A percentile compares a stretch with the other conserved stretches of the same genome.
Evolutionary conservation across 2,329 filamentous ascomycete species (phyloP).

Genomic region (Geosmithia morbida): DNA sequence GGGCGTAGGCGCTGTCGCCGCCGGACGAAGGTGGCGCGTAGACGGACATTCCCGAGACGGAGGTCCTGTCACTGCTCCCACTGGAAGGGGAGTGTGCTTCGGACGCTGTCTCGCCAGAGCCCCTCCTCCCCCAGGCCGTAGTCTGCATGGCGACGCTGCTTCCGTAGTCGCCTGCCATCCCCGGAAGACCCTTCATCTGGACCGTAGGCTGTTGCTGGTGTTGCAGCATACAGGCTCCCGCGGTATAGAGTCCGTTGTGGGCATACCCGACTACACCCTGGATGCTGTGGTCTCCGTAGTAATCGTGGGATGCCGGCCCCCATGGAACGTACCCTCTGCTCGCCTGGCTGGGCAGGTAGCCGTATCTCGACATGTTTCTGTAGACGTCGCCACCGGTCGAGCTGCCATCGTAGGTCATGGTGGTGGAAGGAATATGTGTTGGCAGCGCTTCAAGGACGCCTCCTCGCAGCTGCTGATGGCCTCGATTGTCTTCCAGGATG

Average conservation of each 20-base stretch:
- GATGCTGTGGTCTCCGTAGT: no score
- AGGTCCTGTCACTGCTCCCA: neutral
- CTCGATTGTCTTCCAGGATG: slow-evolving; percentile 16
- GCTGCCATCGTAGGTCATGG: neutral
- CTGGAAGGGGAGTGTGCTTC: neutral
- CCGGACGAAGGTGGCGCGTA: neutral
- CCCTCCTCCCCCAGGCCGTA: neutral
- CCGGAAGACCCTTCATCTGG: no score
- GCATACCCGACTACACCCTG: no score
- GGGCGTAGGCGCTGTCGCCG: neutral
- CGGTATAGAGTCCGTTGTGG: no score
- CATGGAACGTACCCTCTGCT: neutral
- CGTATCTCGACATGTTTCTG: neutral
- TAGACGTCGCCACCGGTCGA: no score
- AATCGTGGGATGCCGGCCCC: no score
- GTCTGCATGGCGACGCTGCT: neutral
- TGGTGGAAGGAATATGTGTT: neutral
- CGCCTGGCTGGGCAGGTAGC: neutral
- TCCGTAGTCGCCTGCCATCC: neutral
- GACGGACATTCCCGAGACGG: neutral
- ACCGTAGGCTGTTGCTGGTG: no score
- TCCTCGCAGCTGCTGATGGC: slow-evolving; percentile 26
- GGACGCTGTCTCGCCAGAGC: neutral
- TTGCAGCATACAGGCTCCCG: no score
- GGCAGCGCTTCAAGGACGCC: neutral